Percentiles rank a stretch among this genome's conserved stretches.
These are phyloP conservation scores for Penicillium odoratum DNA, from an alignment of 495 filamentous ascomycete genomes.

Conservation along the genomic window DNA sequence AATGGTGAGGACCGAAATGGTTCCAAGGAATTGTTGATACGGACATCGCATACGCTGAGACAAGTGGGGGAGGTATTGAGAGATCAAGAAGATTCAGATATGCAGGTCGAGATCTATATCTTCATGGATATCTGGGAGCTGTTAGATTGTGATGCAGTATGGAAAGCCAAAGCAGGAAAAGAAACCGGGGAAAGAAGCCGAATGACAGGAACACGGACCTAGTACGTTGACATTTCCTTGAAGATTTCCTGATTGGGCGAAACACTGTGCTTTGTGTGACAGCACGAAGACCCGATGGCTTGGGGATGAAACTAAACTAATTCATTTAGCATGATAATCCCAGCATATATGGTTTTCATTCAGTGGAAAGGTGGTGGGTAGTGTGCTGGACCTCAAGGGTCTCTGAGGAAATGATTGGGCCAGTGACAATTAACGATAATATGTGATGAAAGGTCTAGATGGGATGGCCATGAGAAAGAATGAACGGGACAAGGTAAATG, in stretches of 20 bases:
- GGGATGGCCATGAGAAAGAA: neutral
- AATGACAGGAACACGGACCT: neutral
- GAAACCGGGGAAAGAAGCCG: neutral
- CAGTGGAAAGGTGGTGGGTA: neutral
- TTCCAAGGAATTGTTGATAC: constrained; percentile 40
- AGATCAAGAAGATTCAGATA: neutral
- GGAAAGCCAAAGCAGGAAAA: neutral
- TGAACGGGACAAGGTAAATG: neutral
- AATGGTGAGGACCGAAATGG: constrained; percentile 40
- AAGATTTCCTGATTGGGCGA: constrained; percentile 6
- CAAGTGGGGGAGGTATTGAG: neutral
- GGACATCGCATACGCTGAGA: constrained; percentile 43
- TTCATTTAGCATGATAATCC: neutral
- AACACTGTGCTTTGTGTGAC: constrained; percentile 17
- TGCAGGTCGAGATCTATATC: neutral
- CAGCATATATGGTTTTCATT: neutral
- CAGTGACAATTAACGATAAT: neutral
- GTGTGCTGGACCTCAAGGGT: neutral
- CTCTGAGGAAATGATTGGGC: neutral
- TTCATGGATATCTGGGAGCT: neutral
- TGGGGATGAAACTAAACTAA: constrained; percentile 9
- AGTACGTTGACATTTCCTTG: constrained; percentile 14
- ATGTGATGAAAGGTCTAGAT: constrained; percentile 1
- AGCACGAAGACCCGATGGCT: constrained; percentile 13
- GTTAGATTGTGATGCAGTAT: neutral